Percentiles rank a stretch among this genome's conserved stretches.
Conservation (phyloP, 2,329 filamentous ascomycete species). For the Aureobasidium subglaciale region DNA sequence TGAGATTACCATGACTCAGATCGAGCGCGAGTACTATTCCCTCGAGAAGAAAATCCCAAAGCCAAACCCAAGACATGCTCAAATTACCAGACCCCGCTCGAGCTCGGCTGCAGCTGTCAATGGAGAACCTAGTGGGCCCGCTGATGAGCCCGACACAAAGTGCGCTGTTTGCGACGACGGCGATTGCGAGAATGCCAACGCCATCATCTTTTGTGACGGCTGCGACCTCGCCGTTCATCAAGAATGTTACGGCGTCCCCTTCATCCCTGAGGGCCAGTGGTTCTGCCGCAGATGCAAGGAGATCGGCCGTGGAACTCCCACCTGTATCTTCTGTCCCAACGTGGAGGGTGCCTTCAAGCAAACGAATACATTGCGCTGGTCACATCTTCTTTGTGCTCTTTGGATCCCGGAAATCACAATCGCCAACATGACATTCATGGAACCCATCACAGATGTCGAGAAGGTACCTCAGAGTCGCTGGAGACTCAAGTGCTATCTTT, state of each 20-base stretch:
- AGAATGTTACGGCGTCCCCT: constrained; percentile 97
- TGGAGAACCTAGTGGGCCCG: constrained; percentile 70
- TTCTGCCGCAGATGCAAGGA: constrained; percentile 94
- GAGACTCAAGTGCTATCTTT: constrained; percentile 93
- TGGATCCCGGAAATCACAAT: constrained; percentile 98
- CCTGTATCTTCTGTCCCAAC: constrained; percentile 97
- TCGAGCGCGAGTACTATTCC: constrained; percentile 97
- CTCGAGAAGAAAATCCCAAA: constrained; percentile 92
- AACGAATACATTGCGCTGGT: constrained; percentile 93
- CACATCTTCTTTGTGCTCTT: constrained; percentile 90
- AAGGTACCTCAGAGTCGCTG: constrained; percentile 92
- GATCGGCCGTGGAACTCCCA: constrained; percentile 84
- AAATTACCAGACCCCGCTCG: constrained; percentile 85
- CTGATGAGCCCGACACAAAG: constrained; percentile 94
- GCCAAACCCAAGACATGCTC: constrained; percentile 89
- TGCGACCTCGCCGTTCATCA: constrained; percentile 97
- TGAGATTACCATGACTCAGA: constrained; percentile 96
- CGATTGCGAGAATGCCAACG: constrained; percentile 99
- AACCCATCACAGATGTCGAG: constrained; percentile 95
- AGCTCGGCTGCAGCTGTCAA: constrained; percentile 94
- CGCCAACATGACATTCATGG: constrained; percentile 95
- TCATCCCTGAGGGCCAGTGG: constrained; percentile 98
- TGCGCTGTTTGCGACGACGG: constrained; percentile 97
- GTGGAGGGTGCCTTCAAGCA: constrained; percentile 98
- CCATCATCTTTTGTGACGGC: constrained; percentile 97